Evolutionary conservation across 2,329 filamentous ascomycete genomes (phyloP).

Genomic region (Fusarium miscanthi): DNA sequence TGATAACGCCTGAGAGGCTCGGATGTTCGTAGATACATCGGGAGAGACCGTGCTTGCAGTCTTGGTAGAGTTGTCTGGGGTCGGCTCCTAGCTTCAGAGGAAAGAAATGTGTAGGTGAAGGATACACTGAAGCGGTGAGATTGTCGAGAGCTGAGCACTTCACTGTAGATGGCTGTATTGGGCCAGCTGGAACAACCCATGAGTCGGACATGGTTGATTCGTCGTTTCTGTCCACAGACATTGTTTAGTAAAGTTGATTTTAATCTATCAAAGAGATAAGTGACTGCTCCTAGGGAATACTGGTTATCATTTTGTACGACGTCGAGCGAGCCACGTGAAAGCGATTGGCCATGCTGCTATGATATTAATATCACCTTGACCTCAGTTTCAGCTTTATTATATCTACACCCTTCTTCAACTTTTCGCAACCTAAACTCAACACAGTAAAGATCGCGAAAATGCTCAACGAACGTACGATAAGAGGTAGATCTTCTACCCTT

Average conservation of each 20-base stretch:
- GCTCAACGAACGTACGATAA: neutral
- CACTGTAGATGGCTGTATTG: neutral
- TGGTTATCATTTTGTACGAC: neutral
- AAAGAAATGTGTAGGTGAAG: constrained; percentile 14
- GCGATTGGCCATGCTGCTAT: too few species aligned
- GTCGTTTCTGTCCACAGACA: neutral
- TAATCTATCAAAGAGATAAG: neutral
- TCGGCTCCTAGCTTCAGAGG: neutral
- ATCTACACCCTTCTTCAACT: neutral
- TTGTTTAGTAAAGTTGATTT: neutral
- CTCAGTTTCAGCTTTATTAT: neutral
- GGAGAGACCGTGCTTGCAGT: constrained; percentile 9
- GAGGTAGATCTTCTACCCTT: neutral
- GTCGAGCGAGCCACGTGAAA: neutral
- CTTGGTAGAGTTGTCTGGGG: constrained; percentile 12
- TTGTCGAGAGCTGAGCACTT: constrained; percentile 15
- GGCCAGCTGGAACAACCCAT: constrained; percentile 12
- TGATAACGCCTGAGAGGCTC: constrained; percentile 5
- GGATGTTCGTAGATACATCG: constrained; percentile 12
- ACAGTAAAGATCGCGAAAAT: neutral
- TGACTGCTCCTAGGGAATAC: too few species aligned
- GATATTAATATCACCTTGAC: neutral
- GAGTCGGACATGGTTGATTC: neutral
- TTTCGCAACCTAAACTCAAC: neutral
- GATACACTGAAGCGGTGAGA: constrained; percentile 15